Percentiles rank a stretch among this genome's conserved stretches.
Conservation (phyloP, 139 green algal genomes). For the Micractinium sp. region DNA sequence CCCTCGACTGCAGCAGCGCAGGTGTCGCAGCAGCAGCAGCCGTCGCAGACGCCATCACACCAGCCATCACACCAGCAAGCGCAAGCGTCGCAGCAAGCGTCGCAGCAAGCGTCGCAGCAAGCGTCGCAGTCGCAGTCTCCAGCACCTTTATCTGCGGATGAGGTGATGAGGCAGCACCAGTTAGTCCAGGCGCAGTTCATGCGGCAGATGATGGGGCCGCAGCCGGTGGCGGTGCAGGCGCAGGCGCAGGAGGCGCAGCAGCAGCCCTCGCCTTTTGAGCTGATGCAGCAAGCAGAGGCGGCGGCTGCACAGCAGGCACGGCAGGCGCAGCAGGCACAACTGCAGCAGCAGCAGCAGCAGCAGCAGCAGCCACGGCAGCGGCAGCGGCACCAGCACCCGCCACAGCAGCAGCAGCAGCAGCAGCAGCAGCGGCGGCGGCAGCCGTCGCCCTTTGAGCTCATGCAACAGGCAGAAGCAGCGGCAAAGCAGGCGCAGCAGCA, state of each 20-base stretch:
- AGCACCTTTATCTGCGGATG: neutral
- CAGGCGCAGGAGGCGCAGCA: neutral
- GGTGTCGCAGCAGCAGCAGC: neutral
- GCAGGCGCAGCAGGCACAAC: neutral
- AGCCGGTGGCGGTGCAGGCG: neutral
- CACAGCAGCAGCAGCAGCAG: neutral
- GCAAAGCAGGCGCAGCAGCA: neutral
- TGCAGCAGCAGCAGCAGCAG: neutral
- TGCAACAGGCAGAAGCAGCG: neutral
- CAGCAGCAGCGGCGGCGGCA: neutral
- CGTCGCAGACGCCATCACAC: neutral
- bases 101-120: slow-evolving; percentile 11
- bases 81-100: neutral
- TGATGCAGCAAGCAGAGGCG: neutral
- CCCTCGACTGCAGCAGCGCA: neutral
- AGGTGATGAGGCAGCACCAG: too few relatives aligned
- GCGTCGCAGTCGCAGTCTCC: neutral
- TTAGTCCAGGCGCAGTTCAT: neutral
- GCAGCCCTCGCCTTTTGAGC: neutral
- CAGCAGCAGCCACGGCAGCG: neutral
- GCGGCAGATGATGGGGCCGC: neutral
- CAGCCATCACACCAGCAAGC: neutral
- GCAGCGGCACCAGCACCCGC: neutral
- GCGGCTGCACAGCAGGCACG: neutral
- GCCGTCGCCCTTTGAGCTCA: too few relatives aligned